Base-by-base conservation (phyloP, 768 basidiomycete species). In the Boletus patriciae region DNA sequence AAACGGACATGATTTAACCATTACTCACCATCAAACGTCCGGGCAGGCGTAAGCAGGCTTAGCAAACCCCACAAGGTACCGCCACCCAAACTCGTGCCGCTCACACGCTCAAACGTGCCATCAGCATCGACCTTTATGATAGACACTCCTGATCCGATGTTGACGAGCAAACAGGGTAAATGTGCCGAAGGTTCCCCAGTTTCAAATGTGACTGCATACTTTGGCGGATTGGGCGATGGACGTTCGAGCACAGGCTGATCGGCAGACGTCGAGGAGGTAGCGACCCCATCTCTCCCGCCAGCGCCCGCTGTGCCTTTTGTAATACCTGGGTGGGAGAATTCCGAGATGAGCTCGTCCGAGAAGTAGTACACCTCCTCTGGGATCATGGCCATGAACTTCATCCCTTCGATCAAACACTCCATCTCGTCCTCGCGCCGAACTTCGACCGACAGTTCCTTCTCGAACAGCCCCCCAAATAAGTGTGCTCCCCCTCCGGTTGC, bases 281-380 rank as follows among this genome's bases (percentile, higher is more conserved):
- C 52, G 29, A 41, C 40, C 12, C 31, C 45, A 51, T 58, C 54
- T 46, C 56, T 54, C 15, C 54, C 54, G 2, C 38, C 56, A 31
- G 45, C 52, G 16, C 19, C 38, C 43, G 5, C 25, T 4, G 50
- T 31, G 27, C 65, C 46, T 49, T 61, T 53, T 60, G 42, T 36
- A 21, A 64, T 40, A 21, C 61, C 60, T 13, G 75, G 67, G 59
- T 80, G 79, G 13, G 79, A 78, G 50, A 80, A 72, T 48, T 77
- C 80, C 68, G 90, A 89, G 53, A 98, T 95, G 64, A 98, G 85
- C 74, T 98, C 91, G 74, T 99, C 96, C 52, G 94, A 97, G 76
- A 98, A 98, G 80, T 88, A 98, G 76, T 98, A 99, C 29, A 92
- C 96, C 76, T 99, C 97, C 74, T 94, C 87, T 34, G 96, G 96